Conservation (phyloP, 2,329 filamentous ascomycete species). For the Xylariaceae sp. region DNA sequence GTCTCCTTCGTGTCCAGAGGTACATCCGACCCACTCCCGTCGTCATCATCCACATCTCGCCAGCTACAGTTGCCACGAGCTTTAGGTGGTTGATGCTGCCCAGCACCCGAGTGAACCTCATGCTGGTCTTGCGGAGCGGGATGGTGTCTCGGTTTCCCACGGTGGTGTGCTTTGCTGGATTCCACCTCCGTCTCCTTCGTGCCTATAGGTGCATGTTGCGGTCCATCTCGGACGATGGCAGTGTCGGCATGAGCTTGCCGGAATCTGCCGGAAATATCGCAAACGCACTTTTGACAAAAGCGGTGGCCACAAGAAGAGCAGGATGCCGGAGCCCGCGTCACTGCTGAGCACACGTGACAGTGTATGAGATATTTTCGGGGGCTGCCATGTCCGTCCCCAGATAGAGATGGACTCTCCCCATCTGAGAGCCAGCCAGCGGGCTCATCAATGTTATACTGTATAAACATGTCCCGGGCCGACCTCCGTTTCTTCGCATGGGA, state of each 20-base stretch:
- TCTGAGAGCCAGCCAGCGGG: conserved; percentile 44
- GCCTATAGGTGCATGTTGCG: conserved; percentile 9
- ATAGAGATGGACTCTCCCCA: conserved; percentile 5
- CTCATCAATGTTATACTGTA: conserved; percentile 40
- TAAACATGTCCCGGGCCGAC: conserved; percentile 44
- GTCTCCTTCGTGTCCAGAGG: conserved; percentile 5
- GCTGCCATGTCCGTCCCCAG: conserved; percentile 31
- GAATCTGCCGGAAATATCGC: conserved; percentile 28
- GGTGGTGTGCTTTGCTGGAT: neutral
- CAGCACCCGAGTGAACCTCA: neutral
- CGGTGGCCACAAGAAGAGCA: conserved; percentile 48
- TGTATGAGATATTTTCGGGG: conserved; percentile 30
- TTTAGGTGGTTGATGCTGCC: conserved; percentile 1
- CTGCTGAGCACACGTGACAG: conserved; percentile 47
- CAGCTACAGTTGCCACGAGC: conserved; percentile 1
- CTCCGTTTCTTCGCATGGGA: conserved; percentile 34
- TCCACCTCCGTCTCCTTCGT: conserved; percentile 6
- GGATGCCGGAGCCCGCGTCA: conserved; percentile 33
- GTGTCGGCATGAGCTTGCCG: conserved; percentile 20
- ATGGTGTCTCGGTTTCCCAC: neutral
- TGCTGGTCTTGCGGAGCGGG: neutral
- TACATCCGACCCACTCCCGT: neutral
- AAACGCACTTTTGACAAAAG: conserved; percentile 43
- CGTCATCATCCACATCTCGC: neutral
- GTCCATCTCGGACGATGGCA: conserved; percentile 18